Conservation (phyloP, 1,139 yeast species). For the Suhomyces yuchorum region DNA sequence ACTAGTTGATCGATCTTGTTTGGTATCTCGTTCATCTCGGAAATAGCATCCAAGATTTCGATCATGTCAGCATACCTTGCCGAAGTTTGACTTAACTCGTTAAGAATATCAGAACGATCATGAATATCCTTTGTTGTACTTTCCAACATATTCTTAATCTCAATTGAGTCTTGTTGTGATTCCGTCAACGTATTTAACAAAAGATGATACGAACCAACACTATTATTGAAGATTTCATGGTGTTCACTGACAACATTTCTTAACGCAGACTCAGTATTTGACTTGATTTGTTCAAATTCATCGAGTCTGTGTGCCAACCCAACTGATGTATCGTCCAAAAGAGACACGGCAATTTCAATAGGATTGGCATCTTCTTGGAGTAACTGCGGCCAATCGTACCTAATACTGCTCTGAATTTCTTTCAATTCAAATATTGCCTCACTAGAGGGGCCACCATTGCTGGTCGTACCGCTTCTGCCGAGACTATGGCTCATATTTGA, state of each 20-base stretch:
- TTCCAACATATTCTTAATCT: slow-evolving; percentile 46
- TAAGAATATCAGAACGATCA: slow-evolving; percentile 55
- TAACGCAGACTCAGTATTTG: slow-evolving; percentile 58
- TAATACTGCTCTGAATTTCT: slow-evolving; percentile 39
- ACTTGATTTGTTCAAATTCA: slow-evolving; percentile 57
- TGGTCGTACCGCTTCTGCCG: neutral
- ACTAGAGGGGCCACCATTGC: slow-evolving; percentile 14
- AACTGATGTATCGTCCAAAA: slow-evolving; percentile 83
- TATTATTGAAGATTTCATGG: slow-evolving; percentile 81
- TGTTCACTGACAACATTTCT: slow-evolving; percentile 77
- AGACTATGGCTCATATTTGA: neutral
- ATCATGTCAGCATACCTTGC: slow-evolving; percentile 68
- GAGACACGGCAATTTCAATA: slow-evolving; percentile 75
- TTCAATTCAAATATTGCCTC: slow-evolving; percentile 42
- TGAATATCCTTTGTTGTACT: slow-evolving; percentile 55
- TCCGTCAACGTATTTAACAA: slow-evolving; percentile 57
- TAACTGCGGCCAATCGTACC: slow-evolving; percentile 50
- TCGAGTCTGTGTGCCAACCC: slow-evolving; percentile 75
- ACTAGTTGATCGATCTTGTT: slow-evolving; percentile 65
- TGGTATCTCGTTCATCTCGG: slow-evolving; percentile 60
- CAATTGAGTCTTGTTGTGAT: slow-evolving; percentile 51
- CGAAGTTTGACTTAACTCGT: slow-evolving; percentile 66
- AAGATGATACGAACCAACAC: slow-evolving; percentile 37
- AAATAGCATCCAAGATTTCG: slow-evolving; percentile 70
- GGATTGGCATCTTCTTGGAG: slow-evolving; percentile 59